Percentiles rank a stretch among this genome's conserved stretches.
Evolutionary conservation across 2,329 filamentous ascomycete species (phyloP).

Genomic region (Colletotrichum sp.): DNA sequence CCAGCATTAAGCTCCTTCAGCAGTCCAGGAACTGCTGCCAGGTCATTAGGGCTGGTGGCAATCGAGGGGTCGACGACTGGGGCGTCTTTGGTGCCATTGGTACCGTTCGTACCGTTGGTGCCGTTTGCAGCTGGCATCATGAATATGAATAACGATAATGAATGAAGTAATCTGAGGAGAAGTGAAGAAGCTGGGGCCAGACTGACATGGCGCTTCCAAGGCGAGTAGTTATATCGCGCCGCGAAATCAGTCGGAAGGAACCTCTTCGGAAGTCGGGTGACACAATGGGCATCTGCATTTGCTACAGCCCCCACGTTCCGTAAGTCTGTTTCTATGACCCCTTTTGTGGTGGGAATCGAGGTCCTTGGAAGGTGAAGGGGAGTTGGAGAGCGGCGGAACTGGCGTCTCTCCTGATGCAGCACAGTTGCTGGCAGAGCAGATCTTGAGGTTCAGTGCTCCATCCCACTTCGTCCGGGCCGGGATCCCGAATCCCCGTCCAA

Average conservation of each 20-base stretch:
- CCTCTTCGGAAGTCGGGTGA: neutral
- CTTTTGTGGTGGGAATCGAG: neutral
- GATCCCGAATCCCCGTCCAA: neutral
- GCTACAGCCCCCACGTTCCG: neutral
- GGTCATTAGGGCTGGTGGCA: constrained; percentile 21
- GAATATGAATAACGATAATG: neutral
- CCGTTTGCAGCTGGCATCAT: neutral
- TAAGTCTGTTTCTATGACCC: neutral
- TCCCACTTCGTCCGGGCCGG: neutral
- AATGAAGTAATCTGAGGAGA: neutral
- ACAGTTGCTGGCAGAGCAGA: neutral
- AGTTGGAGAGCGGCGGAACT: neutral
- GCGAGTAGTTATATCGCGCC: neutral
- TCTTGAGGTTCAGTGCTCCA: neutral
- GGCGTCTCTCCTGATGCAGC: neutral
- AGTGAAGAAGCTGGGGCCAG: neutral
- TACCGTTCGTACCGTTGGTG: neutral
- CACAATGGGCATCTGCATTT: neutral
- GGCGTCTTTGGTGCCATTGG: neutral
- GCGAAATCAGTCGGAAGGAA: neutral
- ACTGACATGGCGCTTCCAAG: neutral
- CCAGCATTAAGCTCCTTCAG: constrained; percentile 8
- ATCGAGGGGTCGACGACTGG: neutral
- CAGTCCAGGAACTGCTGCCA: constrained; percentile 14
- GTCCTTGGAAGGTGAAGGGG: neutral